Conservation (phyloP, 306 rosid genomes). For the Pyrus betulifolia region DNA sequence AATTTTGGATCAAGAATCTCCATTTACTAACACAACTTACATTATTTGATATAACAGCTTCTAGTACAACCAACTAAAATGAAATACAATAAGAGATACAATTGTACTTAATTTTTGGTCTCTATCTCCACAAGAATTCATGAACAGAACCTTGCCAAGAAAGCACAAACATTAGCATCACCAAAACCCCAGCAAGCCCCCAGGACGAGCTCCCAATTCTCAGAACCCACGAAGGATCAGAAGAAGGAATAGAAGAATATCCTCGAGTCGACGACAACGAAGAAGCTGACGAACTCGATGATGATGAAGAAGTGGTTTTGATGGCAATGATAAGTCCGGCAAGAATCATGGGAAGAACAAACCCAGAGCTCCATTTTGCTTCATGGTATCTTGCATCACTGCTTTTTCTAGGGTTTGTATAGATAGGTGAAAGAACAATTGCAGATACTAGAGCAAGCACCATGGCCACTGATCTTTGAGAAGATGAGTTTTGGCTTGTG, state of each 20-base stretch:
- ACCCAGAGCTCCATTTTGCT: conserved; percentile 61
- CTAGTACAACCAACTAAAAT: not conserved
- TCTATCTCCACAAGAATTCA: conserved; percentile 64
- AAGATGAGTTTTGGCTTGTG: conserved; percentile 33
- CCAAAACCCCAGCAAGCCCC: conserved; percentile 66
- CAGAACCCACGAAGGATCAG: conserved; percentile 70
- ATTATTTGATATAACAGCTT: not conserved
- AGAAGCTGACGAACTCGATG: conserved; percentile 20
- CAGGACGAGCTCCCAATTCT: conserved; percentile 70
- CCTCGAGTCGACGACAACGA: conserved; percentile 12
- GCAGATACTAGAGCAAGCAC: conserved; percentile 63
- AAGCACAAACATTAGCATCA: conserved; percentile 64
- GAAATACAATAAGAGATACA: not conserved
- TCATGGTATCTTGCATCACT: conserved; percentile 38
- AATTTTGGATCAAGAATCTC: not conserved
- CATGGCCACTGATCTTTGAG: conserved; percentile 73
- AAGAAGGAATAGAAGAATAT: conserved; percentile 34
- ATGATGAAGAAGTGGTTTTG: conserved; percentile 46
- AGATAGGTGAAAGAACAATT: conserved; percentile 56
- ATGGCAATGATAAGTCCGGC: conserved; percentile 72
- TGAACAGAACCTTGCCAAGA: conserved; percentile 63
- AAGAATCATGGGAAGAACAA: conserved; percentile 74
- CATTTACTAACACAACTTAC: not conserved
- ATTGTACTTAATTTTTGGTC: not conserved
- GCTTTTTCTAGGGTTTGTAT: conserved; percentile 13